Evolutionary conservation across 345 rosid species (phyloP).

Genomic region (Diplotaxis tenuifolia): DNA sequence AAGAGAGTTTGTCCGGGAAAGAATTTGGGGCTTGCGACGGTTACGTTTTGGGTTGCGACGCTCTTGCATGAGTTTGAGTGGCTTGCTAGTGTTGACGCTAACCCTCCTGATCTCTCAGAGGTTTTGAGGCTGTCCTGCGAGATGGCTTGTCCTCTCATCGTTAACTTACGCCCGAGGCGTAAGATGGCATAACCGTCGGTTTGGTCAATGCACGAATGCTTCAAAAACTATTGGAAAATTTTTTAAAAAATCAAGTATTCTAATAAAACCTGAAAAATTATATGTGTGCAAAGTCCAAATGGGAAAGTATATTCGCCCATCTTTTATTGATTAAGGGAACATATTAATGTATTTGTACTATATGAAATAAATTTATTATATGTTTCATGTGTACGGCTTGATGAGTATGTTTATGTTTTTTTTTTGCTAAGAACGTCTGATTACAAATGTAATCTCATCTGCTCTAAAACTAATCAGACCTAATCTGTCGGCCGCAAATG

Average conservation of each 20-base stretch:
- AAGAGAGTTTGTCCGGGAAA: slow-evolving; percentile 84
- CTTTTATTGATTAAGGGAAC: not conserved
- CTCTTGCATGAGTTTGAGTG: slow-evolving; percentile 71
- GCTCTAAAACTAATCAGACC: no score
- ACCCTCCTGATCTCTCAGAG: slow-evolving; percentile 58
- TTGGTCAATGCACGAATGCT: slow-evolving; percentile 6
- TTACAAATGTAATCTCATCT: no score
- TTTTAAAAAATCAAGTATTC: not conserved
- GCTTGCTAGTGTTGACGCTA: slow-evolving; percentile 38
- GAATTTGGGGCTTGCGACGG: slow-evolving; percentile 63
- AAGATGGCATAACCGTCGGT: slow-evolving; percentile 12
- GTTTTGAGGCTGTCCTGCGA: slow-evolving; percentile 70
- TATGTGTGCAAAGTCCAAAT: slow-evolving; percentile 6
- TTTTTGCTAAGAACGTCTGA: no score
- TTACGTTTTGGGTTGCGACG: slow-evolving; percentile 64
- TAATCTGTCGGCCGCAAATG: no score
- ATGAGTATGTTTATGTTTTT: no score
- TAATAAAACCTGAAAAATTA: not conserved
- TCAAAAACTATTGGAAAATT: not conserved
- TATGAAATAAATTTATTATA: slow-evolving; percentile 7
- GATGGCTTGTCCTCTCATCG: slow-evolving; percentile 72
- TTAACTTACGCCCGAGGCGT: slow-evolving; percentile 48
- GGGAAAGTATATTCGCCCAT: slow-evolving; percentile 19
- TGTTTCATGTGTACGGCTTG: not conserved
- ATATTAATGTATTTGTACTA: not conserved